Percentiles rank a stretch among this genome's conserved stretches.
phyloP scores from a whole-genome alignment of 1,284 basidiomycete genomes.

The Fomitiporia mediterranea region DNA sequence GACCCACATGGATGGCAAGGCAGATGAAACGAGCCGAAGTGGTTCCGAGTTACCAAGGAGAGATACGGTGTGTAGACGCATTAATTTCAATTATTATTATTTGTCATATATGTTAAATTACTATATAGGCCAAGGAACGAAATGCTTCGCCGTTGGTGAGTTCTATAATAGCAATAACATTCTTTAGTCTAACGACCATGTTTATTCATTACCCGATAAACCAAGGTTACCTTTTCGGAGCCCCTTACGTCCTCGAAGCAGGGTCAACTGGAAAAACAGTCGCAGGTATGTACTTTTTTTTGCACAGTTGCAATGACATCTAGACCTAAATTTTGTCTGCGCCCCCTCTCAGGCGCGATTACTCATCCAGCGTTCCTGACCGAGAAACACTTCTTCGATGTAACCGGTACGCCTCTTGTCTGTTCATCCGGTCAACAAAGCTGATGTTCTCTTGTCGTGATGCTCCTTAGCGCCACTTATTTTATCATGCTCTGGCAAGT shows the following conservation, averaged over 20 bases:
- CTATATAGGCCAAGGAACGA: constrained; percentile 18
- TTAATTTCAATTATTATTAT: constrained; percentile 16
- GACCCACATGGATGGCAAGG: constrained; percentile 37
- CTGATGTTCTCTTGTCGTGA: too few species aligned
- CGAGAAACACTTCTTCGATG: constrained; percentile 41
- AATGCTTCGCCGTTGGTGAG: constrained; percentile 37
- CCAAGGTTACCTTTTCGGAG: constrained; percentile 56
- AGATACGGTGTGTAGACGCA: constrained; percentile 37
- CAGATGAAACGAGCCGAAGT: constrained; percentile 37
- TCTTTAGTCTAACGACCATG: background rate
- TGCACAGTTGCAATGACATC: too few species aligned
- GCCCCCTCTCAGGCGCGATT: constrained; percentile 40
- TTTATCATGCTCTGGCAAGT: constrained; percentile 46
- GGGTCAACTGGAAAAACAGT: constrained; percentile 40
- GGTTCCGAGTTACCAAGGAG: constrained; percentile 45
- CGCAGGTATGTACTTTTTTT: too few species aligned
- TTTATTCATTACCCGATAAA: background rate
- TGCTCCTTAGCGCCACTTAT: constrained; percentile 44
- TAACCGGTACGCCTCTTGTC: constrained; percentile 39
- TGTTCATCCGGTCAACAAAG: too few species aligned
- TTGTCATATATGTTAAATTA: background rate
- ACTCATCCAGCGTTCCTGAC: constrained; percentile 52
- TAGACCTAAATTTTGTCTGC: too few species aligned
- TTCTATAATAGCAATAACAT: background rate
- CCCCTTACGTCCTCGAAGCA: constrained; percentile 43